Base-by-base conservation (phyloP, 768 basidiomycete genomes). In the Suillus luteus region DNA sequence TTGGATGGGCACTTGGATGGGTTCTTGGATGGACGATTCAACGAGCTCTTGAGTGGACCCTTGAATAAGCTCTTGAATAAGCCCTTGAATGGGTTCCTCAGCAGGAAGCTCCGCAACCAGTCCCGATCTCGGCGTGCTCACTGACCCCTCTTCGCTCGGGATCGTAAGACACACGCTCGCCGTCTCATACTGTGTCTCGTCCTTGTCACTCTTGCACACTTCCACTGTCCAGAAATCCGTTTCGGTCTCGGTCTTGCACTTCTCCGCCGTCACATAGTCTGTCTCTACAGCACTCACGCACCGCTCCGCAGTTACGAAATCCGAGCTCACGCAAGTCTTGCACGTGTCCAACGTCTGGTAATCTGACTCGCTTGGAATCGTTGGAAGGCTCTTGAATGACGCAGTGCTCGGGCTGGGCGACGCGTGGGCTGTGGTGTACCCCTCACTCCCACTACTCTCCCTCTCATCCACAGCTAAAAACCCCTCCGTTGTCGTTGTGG, bases 301-400 rank as follows among this genome's bases (percentile, higher is more conserved):
- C 3, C 78, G 74, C 9, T 81, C 74, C 52, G 75, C 86, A 14
- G 85, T 87, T 15, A 76, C 72, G 70, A 83, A 90, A 55, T 82
- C 79, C 3, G 81, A 78, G 33, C 79, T 70, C 3, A 71, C 72
- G 37, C 81, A 79, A 7, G 81, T 79, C 71, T 67, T 78, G 65
- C 82, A 83, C 38, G 73, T 66, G 41, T 79, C 78, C n/a, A 75
- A 78, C 1, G 83, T 82, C 43, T 67, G 69, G 60, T 75, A 83
- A 55, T 81, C 81, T 0, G 79, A 82, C 59, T 82, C 80, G 1
- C 84, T 86, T 14, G 86, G 86, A 65, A 87, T 87, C 4, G 83
- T 84, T 1, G 86, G 86, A 62, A 87, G 73, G 6, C 86, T 87
- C 62, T 78, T 79, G 72, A 83, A 86, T 0, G 86, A 87, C 7